Evolutionary conservation across 768 basidiomycete genomes (phyloP), one percentile per base, ranked within the genome.

Genomic region (Calvatia gigantea): DNA sequence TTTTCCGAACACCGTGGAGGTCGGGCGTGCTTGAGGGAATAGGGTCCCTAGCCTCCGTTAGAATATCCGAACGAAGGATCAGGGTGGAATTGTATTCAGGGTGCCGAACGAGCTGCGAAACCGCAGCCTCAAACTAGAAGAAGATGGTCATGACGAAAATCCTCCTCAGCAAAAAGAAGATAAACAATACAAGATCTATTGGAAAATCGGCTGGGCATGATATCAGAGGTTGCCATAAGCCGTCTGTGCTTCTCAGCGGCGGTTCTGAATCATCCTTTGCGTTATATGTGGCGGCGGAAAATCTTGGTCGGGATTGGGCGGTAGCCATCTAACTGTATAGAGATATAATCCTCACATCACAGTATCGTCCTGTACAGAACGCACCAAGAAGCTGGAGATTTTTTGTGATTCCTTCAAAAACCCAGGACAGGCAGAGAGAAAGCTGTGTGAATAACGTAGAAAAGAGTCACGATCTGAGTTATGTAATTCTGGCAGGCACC

Each of bases 1-100:
- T 66, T 5, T 77, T 69, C 0, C 46, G 64, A 15, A 64, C 57
- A 0, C 71, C 77, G 2, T 72, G 62, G 21, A 86, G 59, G 1
- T 31, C 35, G 0, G 80, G 79, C 5, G 78, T 56, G 0, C 59
- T 32, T 1, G 54, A 12, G 0, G 76, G 74, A 39, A 77, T 67
- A 6, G 71, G 62, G 4, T 62, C 61, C 6, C 61, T 67, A 21
- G 66, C 60, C 42, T 84, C 78, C 5, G 67, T 65, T 17, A 89
- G 46, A 2, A 79, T 80, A 35, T 96, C 91, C 0, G 94, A 89
- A 1, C 95, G 83, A 15, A 98, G 73, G 54, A 98, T 96, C 25
- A 96, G 79, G 0, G 91, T 89, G 0, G 92, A 93, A 65, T 95
- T 96, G 67, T 92, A 91, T 65, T 98, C 95, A 5, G 95, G 95